Evolutionary conservation across 163 green algal genomes (phyloP), one percentile per base, ranked within the genome.

Genomic region (Scenedesmus sp.): DNA sequence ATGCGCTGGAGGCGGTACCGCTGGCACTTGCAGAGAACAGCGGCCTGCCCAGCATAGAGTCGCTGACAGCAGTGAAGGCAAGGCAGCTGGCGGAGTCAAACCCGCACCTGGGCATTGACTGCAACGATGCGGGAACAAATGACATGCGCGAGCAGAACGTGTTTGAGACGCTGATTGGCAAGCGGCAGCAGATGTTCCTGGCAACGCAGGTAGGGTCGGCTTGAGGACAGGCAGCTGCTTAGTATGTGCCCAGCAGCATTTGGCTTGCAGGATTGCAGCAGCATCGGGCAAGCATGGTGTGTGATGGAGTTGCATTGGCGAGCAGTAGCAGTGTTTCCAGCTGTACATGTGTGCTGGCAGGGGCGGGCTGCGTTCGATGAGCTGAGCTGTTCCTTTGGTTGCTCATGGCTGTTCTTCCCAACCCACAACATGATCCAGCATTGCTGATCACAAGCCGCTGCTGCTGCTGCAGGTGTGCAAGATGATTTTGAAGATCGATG

Each of bases 401-500:
- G 66, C 66, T 15, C 66, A 84, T 57, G n/a, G n/a, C 76, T 84
- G 1, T 13, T 16, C 3, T 76, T 76, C 18, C 0, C 15, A 76
- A 76, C 18, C 66, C 18, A 15, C 66, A 76, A 76, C 1, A 46
- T 46, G 34, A 46, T 46, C 7, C 18, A 82, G 85, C 70, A 23
- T 23, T n/a, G 13, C 70, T 18, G 18, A 46, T 46, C 34, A 46
- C 34, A 46, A 46, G 34, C 34, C 0, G 34, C 34, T 26, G 46
- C 46, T 55, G 13, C 54, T 70, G 52, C 8, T 90, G 74, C 95
- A 98, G 94, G 97, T 99, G 52, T 99, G 98, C 96, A 99, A 99
- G 94, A 99, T 99, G 98, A 99, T 99, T 83, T 94, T 99, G 8
- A 99, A 99, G 93, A 99, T 99, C 85, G 98, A 99, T 84, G 98